Percentiles rank a stretch among this genome's conserved stretches.
Conservation (phyloP, 352 stramenopile species). For the Phytophthora palmivora region DNA sequence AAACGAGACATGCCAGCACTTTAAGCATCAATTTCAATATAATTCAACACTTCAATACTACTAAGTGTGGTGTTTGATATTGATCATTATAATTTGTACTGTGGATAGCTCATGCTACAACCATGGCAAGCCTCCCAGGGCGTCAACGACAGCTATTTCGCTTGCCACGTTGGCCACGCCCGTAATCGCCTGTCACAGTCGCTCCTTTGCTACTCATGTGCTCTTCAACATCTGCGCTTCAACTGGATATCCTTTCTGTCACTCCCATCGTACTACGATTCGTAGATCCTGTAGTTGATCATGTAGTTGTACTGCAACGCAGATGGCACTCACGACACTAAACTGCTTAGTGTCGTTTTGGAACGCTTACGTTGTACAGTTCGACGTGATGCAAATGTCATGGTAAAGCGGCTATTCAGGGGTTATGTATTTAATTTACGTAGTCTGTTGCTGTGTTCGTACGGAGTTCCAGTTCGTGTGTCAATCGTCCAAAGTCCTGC, state of each 20-base stretch:
- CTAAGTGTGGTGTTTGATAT: not conserved
- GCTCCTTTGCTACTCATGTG: constrained; percentile 14
- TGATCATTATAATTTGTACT: not conserved
- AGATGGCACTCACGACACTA: constrained; percentile 11
- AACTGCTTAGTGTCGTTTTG: not conserved
- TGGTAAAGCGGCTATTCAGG: not conserved
- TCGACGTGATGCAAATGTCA: too few species aligned
- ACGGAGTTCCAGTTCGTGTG: not conserved
- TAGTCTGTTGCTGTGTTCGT: not conserved
- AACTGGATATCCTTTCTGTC: constrained; percentile 19
- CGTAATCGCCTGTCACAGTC: constrained; percentile 11
- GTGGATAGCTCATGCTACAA: not conserved
- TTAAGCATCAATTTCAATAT: not conserved
- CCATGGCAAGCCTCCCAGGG: not conserved
- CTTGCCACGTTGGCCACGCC: not conserved
- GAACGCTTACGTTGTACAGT: not conserved
- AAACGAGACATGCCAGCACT: not conserved
- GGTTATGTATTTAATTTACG: not conserved
- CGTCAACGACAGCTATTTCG: constrained; percentile 2
- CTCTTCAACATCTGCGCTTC: constrained; percentile 20
- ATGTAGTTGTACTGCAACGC: not conserved
- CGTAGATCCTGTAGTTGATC: not conserved
- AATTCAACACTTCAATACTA: not conserved
- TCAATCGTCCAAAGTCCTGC: constrained; percentile 44
- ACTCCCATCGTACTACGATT: not conserved